Base-by-base conservation (phyloP, 2,329 filamentous ascomycete genomes). In the Penicillium hordei region DNA sequence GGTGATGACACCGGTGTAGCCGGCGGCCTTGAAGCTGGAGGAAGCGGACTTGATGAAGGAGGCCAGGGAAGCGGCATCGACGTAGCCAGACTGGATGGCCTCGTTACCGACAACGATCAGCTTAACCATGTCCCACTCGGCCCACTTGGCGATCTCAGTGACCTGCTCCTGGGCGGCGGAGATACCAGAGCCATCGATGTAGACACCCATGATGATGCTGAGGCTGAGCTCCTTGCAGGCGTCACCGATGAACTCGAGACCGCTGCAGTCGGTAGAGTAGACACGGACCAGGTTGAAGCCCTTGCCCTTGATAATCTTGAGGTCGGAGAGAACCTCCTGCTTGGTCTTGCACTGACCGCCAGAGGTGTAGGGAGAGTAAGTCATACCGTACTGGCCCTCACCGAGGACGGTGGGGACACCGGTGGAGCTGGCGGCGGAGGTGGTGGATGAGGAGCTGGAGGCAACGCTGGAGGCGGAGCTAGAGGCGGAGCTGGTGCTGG, bases 41-140 rank as follows among this genome's bases (percentile, higher is more conserved):
- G 88, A 88, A 81, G 86, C 83, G 61, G 84, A 79, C 65, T 73
- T 72, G 77, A 97, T 89, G 76, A 96, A 91, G 43, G 73, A 68
- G 60, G 83, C 86, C 55, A 97, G 89, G 69, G 88, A 78, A 33
- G 69, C 52, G 36, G 88, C 84, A 55, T 82, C 77, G 79, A 83
- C 86, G 83, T 83, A 87, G 61, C 84, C 83, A 79, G 89, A 86
- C 82, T 90, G 89, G 75, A 96, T 79, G 66, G 89, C 88, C 83
- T 97, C 93, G 83, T 97, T 97, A 77, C 91, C 93, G 65, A 96
- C 84, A 33, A 94, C 89, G 64, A 96, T 81, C 68, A 96, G 85
- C 72, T 89, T 84, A 65, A 96, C 88, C 49, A 90, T 74, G 60
- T 86, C 82, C 87, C 88, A 96, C 75, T 89, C 77, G 61, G 78